Conservation (phyloP, 352 stramenopile genomes). For the Pythium brassicae region DNA sequence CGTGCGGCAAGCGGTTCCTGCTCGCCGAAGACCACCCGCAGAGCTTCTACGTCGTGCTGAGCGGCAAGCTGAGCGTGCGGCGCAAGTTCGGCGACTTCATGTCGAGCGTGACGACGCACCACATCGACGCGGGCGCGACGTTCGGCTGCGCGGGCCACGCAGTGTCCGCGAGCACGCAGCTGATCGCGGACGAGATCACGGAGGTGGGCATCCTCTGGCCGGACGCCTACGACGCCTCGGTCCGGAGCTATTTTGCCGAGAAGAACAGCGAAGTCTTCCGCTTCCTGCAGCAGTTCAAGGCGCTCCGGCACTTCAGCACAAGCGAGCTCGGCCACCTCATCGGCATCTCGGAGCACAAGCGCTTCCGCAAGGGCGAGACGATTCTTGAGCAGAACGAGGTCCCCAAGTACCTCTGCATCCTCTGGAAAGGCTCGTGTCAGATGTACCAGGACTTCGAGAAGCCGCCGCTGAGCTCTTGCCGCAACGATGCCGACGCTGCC, state of each 20-base stretch:
- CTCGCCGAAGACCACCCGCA: conserved; percentile 53
- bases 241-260: conserved; percentile 48
- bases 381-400: conserved; percentile 62
- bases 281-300: conserved; percentile 65
- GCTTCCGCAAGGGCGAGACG: conserved; percentile 61
- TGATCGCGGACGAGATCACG: conserved; percentile 63
- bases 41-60: conserved; percentile 66
- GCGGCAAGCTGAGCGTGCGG: conserved; percentile 50
- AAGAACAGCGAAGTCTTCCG: conserved; percentile 62
- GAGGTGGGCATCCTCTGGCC: conserved; percentile 70
- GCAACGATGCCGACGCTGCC: conserved; percentile 9
- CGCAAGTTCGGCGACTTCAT: conserved; percentile 56
- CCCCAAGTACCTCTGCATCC: conserved; percentile 41
- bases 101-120: conserved; percentile 61
- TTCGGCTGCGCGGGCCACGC: conserved; percentile 59
- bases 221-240: conserved; percentile 44
- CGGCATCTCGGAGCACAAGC: conserved; percentile 64
- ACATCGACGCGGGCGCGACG: conserved; percentile 45
- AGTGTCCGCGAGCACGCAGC: conserved; percentile 34
- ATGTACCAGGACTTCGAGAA: conserved; percentile 64
- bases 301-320: conserved; percentile 52
- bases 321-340: conserved; percentile 67
- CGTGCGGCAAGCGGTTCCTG: conserved; percentile 52
- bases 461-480: conserved; percentile 27
- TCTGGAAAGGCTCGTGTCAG: conserved; percentile 62